A percentile compares a stretch with the other conserved stretches of the same genome.
Conservation (phyloP, 2,329 filamentous ascomycete genomes). For the Fusarium redolens region DNA sequence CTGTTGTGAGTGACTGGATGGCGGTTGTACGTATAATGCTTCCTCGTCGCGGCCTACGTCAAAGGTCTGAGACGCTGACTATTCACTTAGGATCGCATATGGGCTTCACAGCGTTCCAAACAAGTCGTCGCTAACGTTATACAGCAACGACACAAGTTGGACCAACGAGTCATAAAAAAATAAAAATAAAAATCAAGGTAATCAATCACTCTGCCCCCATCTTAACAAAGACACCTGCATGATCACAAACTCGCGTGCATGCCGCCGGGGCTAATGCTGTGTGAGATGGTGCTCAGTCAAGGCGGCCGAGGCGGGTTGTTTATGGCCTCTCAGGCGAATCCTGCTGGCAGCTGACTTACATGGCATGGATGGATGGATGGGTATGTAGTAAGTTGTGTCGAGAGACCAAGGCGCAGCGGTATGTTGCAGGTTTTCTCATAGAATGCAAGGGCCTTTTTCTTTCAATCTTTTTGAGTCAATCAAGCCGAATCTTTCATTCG, state of each 20-base stretch:
- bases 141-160: background rate
- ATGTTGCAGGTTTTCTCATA: conserved; percentile 3
- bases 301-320: conserved; percentile 38
- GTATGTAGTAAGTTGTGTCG: background rate
- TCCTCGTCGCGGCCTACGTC: background rate
- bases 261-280: conserved; percentile 36
- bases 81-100: background rate
- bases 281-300: conserved; percentile 40
- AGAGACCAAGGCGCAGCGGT: conserved; percentile 1
- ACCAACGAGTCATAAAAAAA: conserved; percentile 31
- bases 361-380: conserved; percentile 4
- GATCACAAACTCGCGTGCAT: conserved; percentile 42
- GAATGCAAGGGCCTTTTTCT: conserved; percentile 12
- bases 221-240: conserved; percentile 43
- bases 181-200: background rate
- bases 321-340: conserved; percentile 42
- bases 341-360: conserved; percentile 40
- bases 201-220: conserved; percentile 21
- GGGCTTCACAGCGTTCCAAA: background rate
- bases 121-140: background rate
- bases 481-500: conserved; percentile 8
- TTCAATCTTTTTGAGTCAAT: background rate
- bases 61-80: background rate
- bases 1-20: background rate
- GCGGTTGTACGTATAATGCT: background rate